phyloP scores from a whole-genome alignment of 2,329 filamentous ascomycete species.

The Aspergillus quadricinctus region DNA sequence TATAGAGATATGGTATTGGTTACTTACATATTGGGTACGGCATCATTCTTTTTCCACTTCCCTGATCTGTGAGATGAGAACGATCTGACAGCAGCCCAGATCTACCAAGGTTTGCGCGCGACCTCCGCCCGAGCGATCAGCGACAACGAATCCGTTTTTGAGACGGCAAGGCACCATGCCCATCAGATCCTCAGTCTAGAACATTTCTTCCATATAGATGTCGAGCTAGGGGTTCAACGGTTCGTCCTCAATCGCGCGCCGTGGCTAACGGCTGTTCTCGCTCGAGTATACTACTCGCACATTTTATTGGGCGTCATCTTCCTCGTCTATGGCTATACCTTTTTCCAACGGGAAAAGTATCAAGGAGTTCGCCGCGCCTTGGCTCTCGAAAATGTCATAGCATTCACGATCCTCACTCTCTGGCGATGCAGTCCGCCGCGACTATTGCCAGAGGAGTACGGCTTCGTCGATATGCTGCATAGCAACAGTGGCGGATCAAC shows the following conservation, averaged over 20 bases:
- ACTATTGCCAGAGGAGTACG: conserved; percentile 41
- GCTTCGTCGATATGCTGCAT: conserved; percentile 47
- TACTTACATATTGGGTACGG: conserved; percentile 29
- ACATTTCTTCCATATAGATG: conserved; percentile 32
- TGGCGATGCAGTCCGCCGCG: conserved; percentile 50
- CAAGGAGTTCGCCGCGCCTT: conserved; percentile 45
- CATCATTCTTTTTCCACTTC: background rate
- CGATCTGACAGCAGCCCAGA: conserved; percentile 10
- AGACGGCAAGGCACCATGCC: conserved; percentile 38
- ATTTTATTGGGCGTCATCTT: conserved; percentile 46
- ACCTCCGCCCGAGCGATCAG: conserved; percentile 41
- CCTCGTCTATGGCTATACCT: conserved; percentile 48
- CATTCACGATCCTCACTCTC: conserved; percentile 45
- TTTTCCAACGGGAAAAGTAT: conserved; percentile 37
- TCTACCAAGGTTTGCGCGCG: conserved; percentile 45
- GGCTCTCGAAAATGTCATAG: conserved; percentile 47
- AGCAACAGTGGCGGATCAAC: conserved; percentile 16
- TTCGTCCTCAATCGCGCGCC: conserved; percentile 36
- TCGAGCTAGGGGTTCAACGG: conserved; percentile 40
- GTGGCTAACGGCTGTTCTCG: conserved; percentile 39
- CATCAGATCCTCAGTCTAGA: conserved; percentile 40
- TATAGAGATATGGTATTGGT: conserved; percentile 32
- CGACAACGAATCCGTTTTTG: conserved; percentile 36
- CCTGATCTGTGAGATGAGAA: background rate
- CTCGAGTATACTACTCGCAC: conserved; percentile 45